Conservation (phyloP, 2,329 filamentous ascomycete genomes). For the Beauveria brongniartii region DNA sequence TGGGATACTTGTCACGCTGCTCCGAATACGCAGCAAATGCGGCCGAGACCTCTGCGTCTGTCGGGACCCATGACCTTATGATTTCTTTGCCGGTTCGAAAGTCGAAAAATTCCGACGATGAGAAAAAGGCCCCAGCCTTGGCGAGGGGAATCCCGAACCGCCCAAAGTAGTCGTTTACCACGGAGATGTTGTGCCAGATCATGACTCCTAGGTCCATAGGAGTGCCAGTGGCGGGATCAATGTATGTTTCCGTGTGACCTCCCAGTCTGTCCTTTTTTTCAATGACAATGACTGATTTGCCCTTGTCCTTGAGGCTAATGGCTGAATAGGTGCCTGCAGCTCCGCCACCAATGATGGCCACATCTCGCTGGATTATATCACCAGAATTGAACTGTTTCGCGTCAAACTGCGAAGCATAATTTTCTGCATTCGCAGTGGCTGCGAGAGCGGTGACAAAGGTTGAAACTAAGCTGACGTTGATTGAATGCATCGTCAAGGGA, state of each 20-base stretch:
- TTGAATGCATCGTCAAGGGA: too few relatives aligned
- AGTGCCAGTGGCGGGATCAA: not conserved
- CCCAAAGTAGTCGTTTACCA: not conserved
- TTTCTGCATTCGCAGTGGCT: too few relatives aligned
- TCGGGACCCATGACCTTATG: too few relatives aligned
- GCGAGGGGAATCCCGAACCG: too few relatives aligned
- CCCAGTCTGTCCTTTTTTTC: constrained; percentile 24
- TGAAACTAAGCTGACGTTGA: too few relatives aligned
- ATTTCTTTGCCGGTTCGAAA: too few relatives aligned
- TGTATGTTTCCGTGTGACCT: not conserved
- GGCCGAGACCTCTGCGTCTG: too few relatives aligned
- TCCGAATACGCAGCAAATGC: not conserved
- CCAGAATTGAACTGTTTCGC: not conserved
- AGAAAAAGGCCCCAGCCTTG: too few relatives aligned
- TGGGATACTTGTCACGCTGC: not conserved
- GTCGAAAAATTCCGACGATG: too few relatives aligned
- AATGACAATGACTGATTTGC: constrained; percentile 29
- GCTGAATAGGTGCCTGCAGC: constrained; percentile 32
- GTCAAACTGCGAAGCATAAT: not conserved
- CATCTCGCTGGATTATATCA: not conserved
- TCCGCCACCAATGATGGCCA: constrained; percentile 27
- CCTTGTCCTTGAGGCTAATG: constrained; percentile 28
- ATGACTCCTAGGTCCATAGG: not conserved
- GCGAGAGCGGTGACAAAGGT: too few relatives aligned
- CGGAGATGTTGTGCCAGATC: not conserved